These are phyloP conservation scores for Ophidiomyces ophidiicola DNA, from an alignment of 2,329 filamentous ascomycete genomes.

Conservation along the genomic window DNA sequence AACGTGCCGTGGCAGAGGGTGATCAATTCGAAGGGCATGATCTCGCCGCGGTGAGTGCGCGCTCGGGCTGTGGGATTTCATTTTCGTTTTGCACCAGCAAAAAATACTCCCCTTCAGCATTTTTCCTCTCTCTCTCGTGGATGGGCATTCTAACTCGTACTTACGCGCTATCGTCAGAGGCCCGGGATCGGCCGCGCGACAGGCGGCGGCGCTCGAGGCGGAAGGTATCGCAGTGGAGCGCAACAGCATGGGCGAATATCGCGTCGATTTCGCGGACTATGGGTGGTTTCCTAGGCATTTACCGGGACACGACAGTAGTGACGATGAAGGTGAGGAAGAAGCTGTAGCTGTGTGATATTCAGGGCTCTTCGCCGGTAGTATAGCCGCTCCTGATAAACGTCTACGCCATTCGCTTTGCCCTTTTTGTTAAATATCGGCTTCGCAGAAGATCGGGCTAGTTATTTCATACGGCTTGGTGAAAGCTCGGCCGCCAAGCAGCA, in stretches of 20 bases:
- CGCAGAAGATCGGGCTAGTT: too few species aligned
- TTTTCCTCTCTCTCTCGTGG: too few species aligned
- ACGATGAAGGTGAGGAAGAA: conserved; percentile 10
- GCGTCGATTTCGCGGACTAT: conserved; percentile 31
- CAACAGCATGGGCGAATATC: conserved; percentile 35
- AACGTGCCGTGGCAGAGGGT: conserved; percentile 95
- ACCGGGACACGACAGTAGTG: conserved; percentile 21
- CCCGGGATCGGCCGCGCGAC: conserved; percentile 33
- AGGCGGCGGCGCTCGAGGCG: conserved; percentile 29
- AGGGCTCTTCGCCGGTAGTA: too few species aligned
- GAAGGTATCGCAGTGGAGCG: conserved; percentile 34
- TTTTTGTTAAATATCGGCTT: too few species aligned
- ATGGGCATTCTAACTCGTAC: background rate
- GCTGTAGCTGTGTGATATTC: too few species aligned
- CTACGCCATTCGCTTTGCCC: too few species aligned
- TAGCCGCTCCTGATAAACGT: too few species aligned
- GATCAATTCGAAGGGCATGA: conserved; percentile 73
- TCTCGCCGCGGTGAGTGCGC: conserved; percentile 62
- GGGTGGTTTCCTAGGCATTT: conserved; percentile 42
- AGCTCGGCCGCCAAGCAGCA: too few species aligned
- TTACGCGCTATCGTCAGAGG: conserved; percentile 20
- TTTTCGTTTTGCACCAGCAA: too few species aligned
- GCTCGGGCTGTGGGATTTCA: background rate
- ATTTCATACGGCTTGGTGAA: too few species aligned
- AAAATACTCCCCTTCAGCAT: background rate